Evolutionary conservation across 2,329 filamentous ascomycete genomes (phyloP).

Genomic region (Colletotrichum cereale): DNA sequence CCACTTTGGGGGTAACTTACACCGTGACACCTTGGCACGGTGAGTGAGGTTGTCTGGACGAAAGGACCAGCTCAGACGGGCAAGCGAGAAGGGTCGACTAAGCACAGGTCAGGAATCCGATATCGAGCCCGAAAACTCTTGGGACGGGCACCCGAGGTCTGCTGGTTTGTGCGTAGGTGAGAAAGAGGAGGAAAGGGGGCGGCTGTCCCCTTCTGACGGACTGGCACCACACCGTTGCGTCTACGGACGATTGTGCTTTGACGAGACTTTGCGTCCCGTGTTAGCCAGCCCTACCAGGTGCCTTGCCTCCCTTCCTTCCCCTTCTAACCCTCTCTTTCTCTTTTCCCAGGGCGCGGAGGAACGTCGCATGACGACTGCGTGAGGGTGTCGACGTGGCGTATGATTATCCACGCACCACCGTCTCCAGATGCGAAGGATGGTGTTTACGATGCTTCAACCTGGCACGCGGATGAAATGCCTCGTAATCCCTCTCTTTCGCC

Average conservation of each 20-base stretch:
- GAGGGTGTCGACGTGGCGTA: background rate
- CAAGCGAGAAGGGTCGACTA: background rate
- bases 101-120: conserved; percentile 18
- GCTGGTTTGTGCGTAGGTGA: background rate
- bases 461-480: background rate
- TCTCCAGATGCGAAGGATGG: background rate
- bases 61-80: background rate
- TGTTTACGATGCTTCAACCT: background rate
- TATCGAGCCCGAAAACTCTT: conserved; percentile 30
- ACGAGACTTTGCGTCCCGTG: background rate
- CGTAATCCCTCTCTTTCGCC: background rate
- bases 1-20: background rate
- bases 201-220: background rate
- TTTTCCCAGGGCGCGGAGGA: background rate
- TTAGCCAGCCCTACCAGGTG: background rate
- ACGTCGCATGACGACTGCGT: background rate
- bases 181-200: background rate
- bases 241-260: background rate
- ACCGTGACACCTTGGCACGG: background rate
- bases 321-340: background rate
- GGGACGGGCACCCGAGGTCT: conserved; percentile 11
- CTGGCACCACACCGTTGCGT: background rate
- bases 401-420: background rate
- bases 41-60: background rate
- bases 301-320: background rate